These are phyloP conservation scores for Globisporangium middletonii DNA, from an alignment of 352 stramenopile genomes.

Conservation along the genomic window DNA sequence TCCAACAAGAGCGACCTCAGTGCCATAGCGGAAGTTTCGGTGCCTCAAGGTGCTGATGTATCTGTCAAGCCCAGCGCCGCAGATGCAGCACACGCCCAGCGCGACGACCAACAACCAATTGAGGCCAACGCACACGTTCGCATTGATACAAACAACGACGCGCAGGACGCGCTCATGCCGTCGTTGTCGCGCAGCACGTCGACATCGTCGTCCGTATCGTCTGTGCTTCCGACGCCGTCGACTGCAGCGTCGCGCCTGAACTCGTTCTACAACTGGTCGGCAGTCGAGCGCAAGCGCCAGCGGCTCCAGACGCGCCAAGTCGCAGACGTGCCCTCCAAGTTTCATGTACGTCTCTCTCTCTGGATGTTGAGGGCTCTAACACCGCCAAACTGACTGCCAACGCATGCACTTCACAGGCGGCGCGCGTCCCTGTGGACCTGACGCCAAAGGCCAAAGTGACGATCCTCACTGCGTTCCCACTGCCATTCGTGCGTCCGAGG, in stretches of 20 bases:
- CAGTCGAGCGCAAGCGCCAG: constrained; percentile 28
- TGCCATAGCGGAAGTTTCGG: not conserved
- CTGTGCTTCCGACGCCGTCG: constrained; percentile 3
- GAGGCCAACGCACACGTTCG: not conserved
- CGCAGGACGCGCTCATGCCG: constrained; percentile 3
- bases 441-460: constrained; percentile 52
- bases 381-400: not conserved
- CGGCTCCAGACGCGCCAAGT: constrained; percentile 12
- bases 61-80: no score
- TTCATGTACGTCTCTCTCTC: constrained; percentile 12
- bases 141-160: not conserved
- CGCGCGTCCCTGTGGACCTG: constrained; percentile 45
- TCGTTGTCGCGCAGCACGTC: constrained; percentile 9
- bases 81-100: not conserved
- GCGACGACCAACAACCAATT: no score
- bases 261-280: constrained; percentile 28
- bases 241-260: constrained; percentile 6
- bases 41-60: not conserved
- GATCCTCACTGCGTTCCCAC: constrained; percentile 54
- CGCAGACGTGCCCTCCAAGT: constrained; percentile 13
- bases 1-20: not conserved
- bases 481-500: constrained; percentile 56
- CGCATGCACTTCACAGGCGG: constrained; percentile 16
- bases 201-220: constrained; percentile 7
- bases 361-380: not conserved